Evolutionary conservation across 768 basidiomycete genomes (phyloP).

Genomic region (Strobilomyces confusus): DNA sequence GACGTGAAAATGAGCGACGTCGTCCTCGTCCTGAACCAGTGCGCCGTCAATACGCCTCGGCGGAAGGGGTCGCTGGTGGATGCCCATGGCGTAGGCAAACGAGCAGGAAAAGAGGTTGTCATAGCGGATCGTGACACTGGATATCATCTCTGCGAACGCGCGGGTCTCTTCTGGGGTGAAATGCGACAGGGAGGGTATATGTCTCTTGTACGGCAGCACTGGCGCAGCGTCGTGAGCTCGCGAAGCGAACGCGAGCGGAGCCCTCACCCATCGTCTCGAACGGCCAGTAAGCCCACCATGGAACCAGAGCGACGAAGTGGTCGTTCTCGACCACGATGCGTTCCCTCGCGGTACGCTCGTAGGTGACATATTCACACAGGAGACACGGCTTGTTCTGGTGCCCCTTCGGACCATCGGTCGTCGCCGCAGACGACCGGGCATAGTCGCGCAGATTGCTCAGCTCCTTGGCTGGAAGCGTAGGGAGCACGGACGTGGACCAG

Average conservation of each 20-base stretch:
- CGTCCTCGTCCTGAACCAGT: constrained; percentile 38
- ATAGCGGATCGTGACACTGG: constrained; percentile 59
- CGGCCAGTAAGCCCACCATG: constrained; percentile 97
- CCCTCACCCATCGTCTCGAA: constrained; percentile 71
- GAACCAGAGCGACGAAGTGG: constrained; percentile 81
- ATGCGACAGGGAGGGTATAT: constrained; percentile 66
- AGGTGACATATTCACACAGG: constrained; percentile 74
- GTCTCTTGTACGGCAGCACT: constrained; percentile 78
- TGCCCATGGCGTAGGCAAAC: constrained; percentile 93
- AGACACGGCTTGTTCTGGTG: constrained; percentile 60
- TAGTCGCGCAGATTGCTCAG: constrained; percentile 54
- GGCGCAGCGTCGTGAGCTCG: neutral
- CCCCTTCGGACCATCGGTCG: constrained; percentile 50
- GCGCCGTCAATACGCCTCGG: constrained; percentile 26
- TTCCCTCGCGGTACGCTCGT: constrained; percentile 52
- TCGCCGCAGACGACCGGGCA: constrained; percentile 30
- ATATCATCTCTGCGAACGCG: constrained; percentile 66
- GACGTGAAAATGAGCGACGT: constrained; percentile 77
- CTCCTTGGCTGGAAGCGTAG: constrained; percentile 66
- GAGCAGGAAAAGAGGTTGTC: constrained; percentile 82
- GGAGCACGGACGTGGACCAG: constrained; percentile 75
- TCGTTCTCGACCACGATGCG: constrained; percentile 70
- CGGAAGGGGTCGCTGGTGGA: constrained; percentile 79
- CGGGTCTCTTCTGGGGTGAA: constrained; percentile 57
- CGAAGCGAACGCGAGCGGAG: neutral